Evolutionary conservation across 768 basidiomycete species (phyloP), one percentile per base, ranked within the genome.

Genomic region (Trametes coccinea): DNA sequence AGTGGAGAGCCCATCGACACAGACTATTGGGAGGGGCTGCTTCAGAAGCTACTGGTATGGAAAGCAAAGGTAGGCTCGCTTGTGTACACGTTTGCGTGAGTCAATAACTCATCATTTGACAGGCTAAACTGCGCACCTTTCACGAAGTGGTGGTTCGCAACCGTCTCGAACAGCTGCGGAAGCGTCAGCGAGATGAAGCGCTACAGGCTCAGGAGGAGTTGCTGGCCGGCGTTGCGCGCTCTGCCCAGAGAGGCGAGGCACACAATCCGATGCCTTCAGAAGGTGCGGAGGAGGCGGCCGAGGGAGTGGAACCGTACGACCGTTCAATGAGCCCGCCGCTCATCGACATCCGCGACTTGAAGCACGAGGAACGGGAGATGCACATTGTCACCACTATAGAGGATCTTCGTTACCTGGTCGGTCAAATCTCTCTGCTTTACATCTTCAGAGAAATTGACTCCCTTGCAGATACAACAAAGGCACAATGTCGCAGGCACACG

Each of bases 141-240:
- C 97, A 99, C 70, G 95, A 98, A 78, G 90, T 98, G 31, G 95
- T 98, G 10, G 92, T 99, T 54, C 88, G 92, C 59, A 99, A 99
- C 72, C 85, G 97, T 45, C 79, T 99, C 13, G 97, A 98, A 70
- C 95, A 98, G 69, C 85, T 99, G 53, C 91, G 97, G 56, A 95
- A 95, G 73, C 85, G 89, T 53, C 97, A 99, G 75, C 84, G 97
- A 60, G 96, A 98, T 69, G 97, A 98, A 73, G 97, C 97, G 3
- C 73, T 95, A 50, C 91, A 92, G 67, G 94, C 95, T 0, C 94
- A 97, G 69, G 90, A 94, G 73, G 96, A 99, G 71, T 78, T 92
- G 46, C 80, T 91, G 56, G 90, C 91, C 34, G 91, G 89, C 47
- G 92, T 92, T 56, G 86, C 82, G 40, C 84, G 79, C 55, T 80